phyloP scores from a whole-genome alignment of 2,329 filamentous ascomycete genomes.

The Capronia coronata region DNA sequence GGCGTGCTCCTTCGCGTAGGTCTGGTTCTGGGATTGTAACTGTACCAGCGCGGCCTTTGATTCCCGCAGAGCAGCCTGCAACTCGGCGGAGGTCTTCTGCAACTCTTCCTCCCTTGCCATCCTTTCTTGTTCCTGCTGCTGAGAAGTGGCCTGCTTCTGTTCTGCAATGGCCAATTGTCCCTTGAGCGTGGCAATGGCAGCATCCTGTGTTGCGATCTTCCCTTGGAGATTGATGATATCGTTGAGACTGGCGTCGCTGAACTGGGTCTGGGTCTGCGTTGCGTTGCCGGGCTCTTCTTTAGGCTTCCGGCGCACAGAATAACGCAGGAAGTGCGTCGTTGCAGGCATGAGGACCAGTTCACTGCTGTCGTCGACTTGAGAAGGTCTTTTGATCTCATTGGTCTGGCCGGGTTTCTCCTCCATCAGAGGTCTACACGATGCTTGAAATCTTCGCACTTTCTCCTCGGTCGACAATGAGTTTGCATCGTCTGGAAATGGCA shows the following conservation, averaged over 20 bases:
- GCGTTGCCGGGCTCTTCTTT: neutral
- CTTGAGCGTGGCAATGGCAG: constrained; percentile 8
- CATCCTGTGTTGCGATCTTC: constrained; percentile 6
- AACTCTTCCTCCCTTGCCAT: constrained; percentile 6
- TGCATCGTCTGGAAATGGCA: constrained; percentile 10
- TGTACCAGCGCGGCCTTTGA: constrained; percentile 5
- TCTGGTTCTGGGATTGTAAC: constrained; percentile 1
- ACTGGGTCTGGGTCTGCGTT: neutral
- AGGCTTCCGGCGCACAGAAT: constrained; percentile 8
- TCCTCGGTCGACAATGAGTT: neutral
- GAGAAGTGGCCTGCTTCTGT: constrained; percentile 7
- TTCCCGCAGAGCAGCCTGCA: constrained; percentile 10
- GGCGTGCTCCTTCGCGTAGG: constrained; percentile 6
- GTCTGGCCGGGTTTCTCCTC: constrained; percentile 4
- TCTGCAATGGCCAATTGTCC: constrained; percentile 9
- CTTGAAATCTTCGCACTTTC: constrained; percentile 12
- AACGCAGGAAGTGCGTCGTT: constrained; percentile 1
- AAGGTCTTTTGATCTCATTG: neutral
- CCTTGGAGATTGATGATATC: constrained; percentile 8
- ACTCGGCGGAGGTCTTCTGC: constrained; percentile 2
- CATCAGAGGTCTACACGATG: constrained; percentile 9
- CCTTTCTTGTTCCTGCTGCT: constrained; percentile 3
- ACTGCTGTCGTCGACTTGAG: constrained; percentile 1
- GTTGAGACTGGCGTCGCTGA: neutral
- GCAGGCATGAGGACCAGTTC: constrained; percentile 10